A percentile compares a stretch with the other conserved stretches of the same genome.
These are phyloP conservation scores for Alternaria sp. DNA, from an alignment of 2,329 filamentous ascomycete species.

Conservation along the genomic window DNA sequence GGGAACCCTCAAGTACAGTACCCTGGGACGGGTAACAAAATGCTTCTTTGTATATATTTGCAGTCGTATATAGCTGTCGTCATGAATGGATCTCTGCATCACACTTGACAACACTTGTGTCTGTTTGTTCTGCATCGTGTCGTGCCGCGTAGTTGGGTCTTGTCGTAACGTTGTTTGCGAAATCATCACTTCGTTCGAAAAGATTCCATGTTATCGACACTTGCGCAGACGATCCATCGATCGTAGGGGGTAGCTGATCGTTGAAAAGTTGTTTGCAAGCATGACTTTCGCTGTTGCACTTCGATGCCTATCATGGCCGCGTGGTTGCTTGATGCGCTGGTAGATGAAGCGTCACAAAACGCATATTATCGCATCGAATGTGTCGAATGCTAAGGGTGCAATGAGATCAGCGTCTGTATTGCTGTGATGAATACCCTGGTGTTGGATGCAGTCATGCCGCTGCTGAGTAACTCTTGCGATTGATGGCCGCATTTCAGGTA, in stretches of 20 bases:
- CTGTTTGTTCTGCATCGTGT: neutral
- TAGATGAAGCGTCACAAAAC: too few relatives aligned
- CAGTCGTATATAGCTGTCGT: conserved; percentile 6
- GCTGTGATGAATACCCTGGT: neutral
- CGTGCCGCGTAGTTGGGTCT: neutral
- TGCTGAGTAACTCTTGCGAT: neutral
- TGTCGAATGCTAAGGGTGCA: neutral
- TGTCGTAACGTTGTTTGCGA: neutral
- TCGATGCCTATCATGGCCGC: neutral
- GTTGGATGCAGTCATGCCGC: neutral
- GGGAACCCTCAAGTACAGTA: neutral
- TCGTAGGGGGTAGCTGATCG: neutral
- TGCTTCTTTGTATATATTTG: conserved; percentile 15
- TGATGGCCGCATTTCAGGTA: neutral
- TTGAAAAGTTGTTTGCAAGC: neutral
- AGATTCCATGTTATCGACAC: neutral
- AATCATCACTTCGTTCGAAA: neutral
- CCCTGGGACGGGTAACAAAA: neutral
- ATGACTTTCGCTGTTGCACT: neutral
- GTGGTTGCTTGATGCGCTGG: neutral
- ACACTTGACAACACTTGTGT: neutral
- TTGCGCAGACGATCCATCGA: neutral
- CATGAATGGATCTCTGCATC: neutral
- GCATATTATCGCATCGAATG: neutral
- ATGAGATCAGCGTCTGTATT: neutral